phyloP scores from a whole-genome alignment of 2,329 filamentous ascomycete genomes.

The Juglanconis juglandina region DNA sequence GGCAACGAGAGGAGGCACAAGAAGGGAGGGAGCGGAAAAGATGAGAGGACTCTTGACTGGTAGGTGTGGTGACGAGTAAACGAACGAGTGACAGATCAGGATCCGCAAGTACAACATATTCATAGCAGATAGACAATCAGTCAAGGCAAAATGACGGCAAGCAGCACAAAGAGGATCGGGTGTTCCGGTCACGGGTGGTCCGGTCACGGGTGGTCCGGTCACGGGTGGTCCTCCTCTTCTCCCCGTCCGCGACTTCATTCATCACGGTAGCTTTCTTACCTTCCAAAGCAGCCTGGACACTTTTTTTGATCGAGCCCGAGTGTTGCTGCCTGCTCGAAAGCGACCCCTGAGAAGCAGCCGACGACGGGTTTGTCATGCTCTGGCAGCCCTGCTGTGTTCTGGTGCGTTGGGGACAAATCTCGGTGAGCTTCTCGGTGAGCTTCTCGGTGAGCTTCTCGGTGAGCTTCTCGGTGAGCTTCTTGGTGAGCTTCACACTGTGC shows the following conservation, averaged over 20 bases:
- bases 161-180: not conserved
- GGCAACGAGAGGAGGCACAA: not conserved
- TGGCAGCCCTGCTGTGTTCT: not conserved
- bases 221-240: not conserved
- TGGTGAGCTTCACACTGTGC: not conserved
- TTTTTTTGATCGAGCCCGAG: conserved; percentile 48
- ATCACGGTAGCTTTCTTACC: conserved; percentile 37
- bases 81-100: not conserved
- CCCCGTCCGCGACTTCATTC: not conserved
- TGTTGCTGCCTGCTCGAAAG: conserved; percentile 5
- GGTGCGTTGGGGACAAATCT: not conserved
- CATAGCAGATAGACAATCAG: conserved; percentile 1
- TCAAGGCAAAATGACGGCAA: not conserved
- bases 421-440: not conserved
- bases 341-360: conserved; percentile 28
- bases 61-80: too few species aligned
- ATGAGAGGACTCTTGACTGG: not conserved
- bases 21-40: not conserved
- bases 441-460: not conserved
- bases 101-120: not conserved
- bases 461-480: not conserved
- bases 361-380: conserved; percentile 52
- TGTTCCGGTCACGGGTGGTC: not conserved
- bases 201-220: too few species aligned
- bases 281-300: conserved; percentile 59